Base-by-base conservation (phyloP, 306 rosid genomes). In the Citrullus mucosospermus region DNA sequence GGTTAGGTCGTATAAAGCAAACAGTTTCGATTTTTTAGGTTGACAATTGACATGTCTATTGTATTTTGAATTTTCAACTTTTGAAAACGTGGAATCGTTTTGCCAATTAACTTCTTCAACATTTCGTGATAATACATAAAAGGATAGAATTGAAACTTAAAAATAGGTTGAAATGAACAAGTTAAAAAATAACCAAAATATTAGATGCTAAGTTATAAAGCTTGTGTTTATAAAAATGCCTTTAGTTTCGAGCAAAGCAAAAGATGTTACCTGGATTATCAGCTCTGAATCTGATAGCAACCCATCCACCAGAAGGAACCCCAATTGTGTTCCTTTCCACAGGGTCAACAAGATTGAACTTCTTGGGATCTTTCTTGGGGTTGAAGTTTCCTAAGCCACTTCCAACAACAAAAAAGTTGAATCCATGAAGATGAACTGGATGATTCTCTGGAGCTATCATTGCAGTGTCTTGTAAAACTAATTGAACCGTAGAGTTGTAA, bases 341-440 rank as follows among this genome's bases (percentile, higher is more conserved):
- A 79, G 96, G 98, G 53, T 93, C 98, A 36, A 87, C 75, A 60
- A 93, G 91, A 59, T 91, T 93, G 80, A 93, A 93, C 9, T 71
- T 86, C 16, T 86, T 88, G 8, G 88, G 76, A 65, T 93, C 96
- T 11, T n/a, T 87, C 77, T 83, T 86, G 10, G 86, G 60, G 78
- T 91, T 84, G 79, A 90, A 93, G 70, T 93, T 91, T 44, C 98
- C 96, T 14, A 82, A 14, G 75, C 98, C 97, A 28, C 81, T 88
- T 8, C 97, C 97, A 78, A 91, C 84, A 32, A 78, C 98, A 78
- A 88, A 91, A 91, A 93, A 91, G 56, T 93, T 93, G 80, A 87
- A 89, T 9, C 98, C 96, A 82, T 93, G 98, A 4, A 93, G 86
- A 84, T 93, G 98, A 80, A 93, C 34, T 6, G 98, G 98, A 76